Conservation (phyloP, 1,284 basidiomycete genomes). For the Stereum hirsutum region DNA sequence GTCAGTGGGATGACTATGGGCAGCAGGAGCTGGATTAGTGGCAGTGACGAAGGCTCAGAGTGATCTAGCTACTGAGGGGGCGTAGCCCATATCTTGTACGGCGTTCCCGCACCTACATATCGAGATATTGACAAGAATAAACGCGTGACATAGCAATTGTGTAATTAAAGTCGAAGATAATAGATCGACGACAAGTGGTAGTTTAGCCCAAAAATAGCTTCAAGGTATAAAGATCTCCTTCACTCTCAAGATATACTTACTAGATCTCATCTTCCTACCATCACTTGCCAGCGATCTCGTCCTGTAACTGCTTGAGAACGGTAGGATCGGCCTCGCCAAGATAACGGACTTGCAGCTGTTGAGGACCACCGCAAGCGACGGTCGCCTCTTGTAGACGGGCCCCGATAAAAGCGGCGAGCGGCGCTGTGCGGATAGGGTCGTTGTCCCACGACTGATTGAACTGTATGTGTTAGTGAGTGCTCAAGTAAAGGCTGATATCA, state of each 20-base stretch:
- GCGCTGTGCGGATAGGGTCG: slow-evolving; percentile 58
- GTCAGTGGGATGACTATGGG: slow-evolving; percentile 12
- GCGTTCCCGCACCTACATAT: neutral
- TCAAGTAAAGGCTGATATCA: slow-evolving; percentile 1
- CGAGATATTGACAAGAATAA: neutral
- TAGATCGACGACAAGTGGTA: no score
- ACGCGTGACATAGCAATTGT: no score
- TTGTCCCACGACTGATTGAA: slow-evolving; percentile 48
- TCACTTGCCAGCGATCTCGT: slow-evolving; percentile 23
- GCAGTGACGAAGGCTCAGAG: slow-evolving; percentile 11
- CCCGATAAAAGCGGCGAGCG: slow-evolving; percentile 50
- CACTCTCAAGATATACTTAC: no score
- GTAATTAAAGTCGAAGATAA: no score
- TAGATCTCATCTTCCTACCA: no score
- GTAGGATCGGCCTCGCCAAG: slow-evolving; percentile 58
- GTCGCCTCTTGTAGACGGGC: slow-evolving; percentile 54
- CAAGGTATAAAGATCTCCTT: no score
- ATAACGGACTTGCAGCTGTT: slow-evolving; percentile 47
- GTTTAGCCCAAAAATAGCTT: no score
- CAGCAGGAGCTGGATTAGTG: slow-evolving; percentile 12
- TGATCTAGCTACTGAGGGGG: slow-evolving; percentile 4
- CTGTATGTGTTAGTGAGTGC: neutral
- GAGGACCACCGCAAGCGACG: slow-evolving; percentile 40
- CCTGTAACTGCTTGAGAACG: slow-evolving; percentile 61
- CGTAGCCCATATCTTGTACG: neutral